Base-by-base conservation (phyloP, 2,329 filamentous ascomycete species). In the Nemania abortiva region DNA sequence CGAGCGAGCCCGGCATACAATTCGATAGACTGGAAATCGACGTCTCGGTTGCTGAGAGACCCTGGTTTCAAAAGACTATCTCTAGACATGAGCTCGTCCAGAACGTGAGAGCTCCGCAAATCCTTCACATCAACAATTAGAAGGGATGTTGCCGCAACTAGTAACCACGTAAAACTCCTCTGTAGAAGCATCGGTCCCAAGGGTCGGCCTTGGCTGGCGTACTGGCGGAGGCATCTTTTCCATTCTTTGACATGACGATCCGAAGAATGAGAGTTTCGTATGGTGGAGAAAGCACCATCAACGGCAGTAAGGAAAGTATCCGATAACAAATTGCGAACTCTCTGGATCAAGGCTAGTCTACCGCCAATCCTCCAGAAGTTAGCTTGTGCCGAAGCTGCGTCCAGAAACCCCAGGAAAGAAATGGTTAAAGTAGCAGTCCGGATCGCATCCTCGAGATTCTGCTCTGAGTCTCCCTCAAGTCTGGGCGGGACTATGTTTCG, bases 121-220 rank as follows among this genome's bases (percentile, higher is more conserved):
- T 84, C 81, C n/a, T 87, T 83, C 6, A 87, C 85, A 49, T 91
- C 89, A 37, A 88, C 86, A 20, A 93, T 85, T 69, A 95, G 84
- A 31, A 95, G 86, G 15, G 93, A 92, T 1, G 93, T 93, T 63
- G 89, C 91, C 1, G 94, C 89, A 39, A 94, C 91, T 13, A 98
- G 85, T 37, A 98, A 88, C 80, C 90, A 91, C 86, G 97, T 94
- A 78, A 97, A 97, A 71, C 91, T 94, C 76, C 93, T 90, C 79
- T 97, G 94, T 24, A 99, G 82, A 6, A 98, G 86, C 91, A 98
- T 96, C 13, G 95, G 94, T 10, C 96, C 94, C 52, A 99, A 83
- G 0, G 97, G 95, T 22, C 93, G 89, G 10, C 92, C 92, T 67
- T 89, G 87, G 18, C 90, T 88, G 31, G 93, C 90, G 81, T 98